Base-by-base conservation (phyloP, 176 grass and related monocot genomes). In the Aechmea fasciata region DNA sequence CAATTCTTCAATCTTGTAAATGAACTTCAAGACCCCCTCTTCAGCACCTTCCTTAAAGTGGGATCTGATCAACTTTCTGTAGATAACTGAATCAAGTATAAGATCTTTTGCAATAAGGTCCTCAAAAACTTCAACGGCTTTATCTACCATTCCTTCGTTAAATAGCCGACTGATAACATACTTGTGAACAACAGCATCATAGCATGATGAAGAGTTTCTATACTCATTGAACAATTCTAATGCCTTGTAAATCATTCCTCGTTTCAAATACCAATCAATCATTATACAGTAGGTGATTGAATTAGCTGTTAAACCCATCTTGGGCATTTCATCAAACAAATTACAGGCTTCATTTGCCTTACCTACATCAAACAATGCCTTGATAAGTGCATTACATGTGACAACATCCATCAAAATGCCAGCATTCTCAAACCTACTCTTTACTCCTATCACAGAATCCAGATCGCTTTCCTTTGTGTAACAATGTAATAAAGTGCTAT, bases 321-420 rank as follows among this genome's bases (percentile, higher is more conserved):
- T 54, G 76, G 51, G 72, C 88, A 91, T 91, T 86, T 73, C 69
- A 69, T 71, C 68, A 77, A 96, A 91, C 88, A 96, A 69, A 47
- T 73, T 78, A 72, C 77, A 83, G 54, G 88, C 91, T 86, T 91
- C 83, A 66, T 88, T 75, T 57, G 82, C 69, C 63, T 77, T 96
- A 2, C 84, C 87, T 48, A 83, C 82, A 80, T 84, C 71, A 73
- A 91, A 84, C 26, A 86, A 78, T 54, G 88, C 88, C 80, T 91
- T 91, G 52, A 96, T 82, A 75, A 96, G 85, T 63, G 83, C 75
- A 79, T 91, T 96, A 79, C 82, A 96, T 63, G 79, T 91, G 65
- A 85, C 69, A 79, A 83, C 73, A 73, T 96, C 91, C 52, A 83
- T 41, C 67, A 57, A 28, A 79, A 91, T 73, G 49, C 79, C 82